These are phyloP conservation scores for Suillus ampliporus DNA, from an alignment of 768 basidiomycete species.

Conservation along the genomic window DNA sequence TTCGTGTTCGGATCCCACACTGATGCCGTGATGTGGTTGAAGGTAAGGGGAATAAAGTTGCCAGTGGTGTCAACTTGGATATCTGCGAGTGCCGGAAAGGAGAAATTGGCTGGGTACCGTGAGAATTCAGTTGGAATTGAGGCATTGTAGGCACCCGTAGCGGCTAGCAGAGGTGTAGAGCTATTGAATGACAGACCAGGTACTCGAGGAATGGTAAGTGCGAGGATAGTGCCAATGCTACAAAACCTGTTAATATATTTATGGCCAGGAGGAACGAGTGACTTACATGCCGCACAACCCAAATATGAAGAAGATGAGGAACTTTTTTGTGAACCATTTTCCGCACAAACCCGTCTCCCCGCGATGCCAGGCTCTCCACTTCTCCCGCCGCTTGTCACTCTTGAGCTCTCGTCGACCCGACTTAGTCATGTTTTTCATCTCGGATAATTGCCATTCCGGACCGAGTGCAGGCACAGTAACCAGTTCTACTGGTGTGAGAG, in stretches of 20 bases:
- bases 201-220: slow-evolving; percentile 83
- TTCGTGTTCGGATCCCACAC: slow-evolving; percentile 74
- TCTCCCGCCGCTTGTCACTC: slow-evolving; percentile 53
- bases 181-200: slow-evolving; percentile 71
- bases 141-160: slow-evolving; percentile 60
- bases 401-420: slow-evolving; percentile 69
- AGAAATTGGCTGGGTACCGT: slow-evolving; percentile 85
- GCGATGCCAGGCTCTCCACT: slow-evolving; percentile 79
- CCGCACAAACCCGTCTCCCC: slow-evolving; percentile 85
- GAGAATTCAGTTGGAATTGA: slow-evolving; percentile 69
- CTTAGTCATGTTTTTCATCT: slow-evolving; percentile 80
- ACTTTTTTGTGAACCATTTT: slow-evolving; percentile 73
- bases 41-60: slow-evolving; percentile 80
- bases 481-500: slow-evolving; percentile 71
- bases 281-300: slow-evolving; percentile 61
- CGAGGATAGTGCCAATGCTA: slow-evolving; percentile 73
- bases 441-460: slow-evolving; percentile 84
- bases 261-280: slow-evolving; percentile 4
- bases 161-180: slow-evolving; percentile 59
- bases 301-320: slow-evolving; percentile 73
- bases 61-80: slow-evolving; percentile 76
- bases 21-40: slow-evolving; percentile 67
- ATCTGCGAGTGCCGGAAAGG: slow-evolving; percentile 79
- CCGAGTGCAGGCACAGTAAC: slow-evolving; percentile 93
- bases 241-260: slow-evolving; percentile 5